phyloP scores from a whole-genome alignment of 2,329 filamentous ascomycete genomes.

The Penicillium sp. region DNA sequence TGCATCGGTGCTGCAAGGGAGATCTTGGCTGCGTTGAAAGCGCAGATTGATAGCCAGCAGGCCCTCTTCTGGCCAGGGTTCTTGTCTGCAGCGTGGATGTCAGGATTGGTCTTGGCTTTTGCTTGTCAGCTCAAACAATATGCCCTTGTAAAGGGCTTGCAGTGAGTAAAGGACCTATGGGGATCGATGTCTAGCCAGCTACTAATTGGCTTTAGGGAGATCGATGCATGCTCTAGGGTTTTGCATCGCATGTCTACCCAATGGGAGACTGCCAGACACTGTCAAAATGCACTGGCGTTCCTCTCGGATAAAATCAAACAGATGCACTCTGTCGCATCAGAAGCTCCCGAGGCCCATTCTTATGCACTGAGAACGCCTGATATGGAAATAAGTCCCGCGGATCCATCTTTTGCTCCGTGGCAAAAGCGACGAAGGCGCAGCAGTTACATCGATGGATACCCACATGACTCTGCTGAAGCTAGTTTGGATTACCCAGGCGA shows the following conservation, averaged over 20 bases:
- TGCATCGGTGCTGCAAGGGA: constrained; percentile 42
- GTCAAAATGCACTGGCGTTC: constrained; percentile 36
- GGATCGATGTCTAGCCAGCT: too few species aligned
- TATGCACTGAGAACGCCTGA: constrained; percentile 9
- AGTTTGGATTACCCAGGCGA: too few species aligned
- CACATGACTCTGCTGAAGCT: too few species aligned
- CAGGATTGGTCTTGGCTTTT: constrained; percentile 42
- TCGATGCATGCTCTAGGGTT: constrained; percentile 33
- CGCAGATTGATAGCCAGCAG: constrained; percentile 33
- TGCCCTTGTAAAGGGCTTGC: constrained; percentile 32
- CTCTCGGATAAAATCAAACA: constrained; percentile 35
- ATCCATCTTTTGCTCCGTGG: constrained; percentile 1
- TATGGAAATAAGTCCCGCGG: background rate
- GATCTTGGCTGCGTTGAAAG: constrained; percentile 37
- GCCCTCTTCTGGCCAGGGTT: constrained; percentile 42
- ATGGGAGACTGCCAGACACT: constrained; percentile 44
- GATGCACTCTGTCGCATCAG: background rate
- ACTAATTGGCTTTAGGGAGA: constrained; percentile 30
- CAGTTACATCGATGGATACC: too few species aligned
- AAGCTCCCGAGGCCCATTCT: constrained; percentile 7
- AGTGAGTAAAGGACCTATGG: too few species aligned
- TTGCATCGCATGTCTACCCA: constrained; percentile 37
- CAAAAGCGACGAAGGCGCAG: too few species aligned
- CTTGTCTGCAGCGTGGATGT: constrained; percentile 43
- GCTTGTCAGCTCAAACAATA: constrained; percentile 44